Base-by-base conservation (phyloP, 805 yeast genomes). In the Lipomyces kockii region DNA sequence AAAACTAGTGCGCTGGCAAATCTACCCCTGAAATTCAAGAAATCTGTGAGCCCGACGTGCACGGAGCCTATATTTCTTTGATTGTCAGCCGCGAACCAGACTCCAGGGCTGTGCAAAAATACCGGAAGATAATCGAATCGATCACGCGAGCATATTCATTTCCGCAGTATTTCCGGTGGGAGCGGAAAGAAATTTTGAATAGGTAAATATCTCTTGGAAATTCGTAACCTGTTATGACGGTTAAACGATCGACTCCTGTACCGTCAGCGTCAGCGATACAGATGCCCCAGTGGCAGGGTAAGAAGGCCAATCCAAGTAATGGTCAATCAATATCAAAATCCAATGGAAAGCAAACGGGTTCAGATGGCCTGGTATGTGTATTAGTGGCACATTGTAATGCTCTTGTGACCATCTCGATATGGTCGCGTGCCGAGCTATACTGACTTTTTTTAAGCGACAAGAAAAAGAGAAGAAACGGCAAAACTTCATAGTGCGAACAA, bases 401-500 rank as follows among this genome's bases (percentile, higher is more conserved):
- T 2, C 9, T 4, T 11, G 17, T 14, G 14, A 35, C 39, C 14
- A 3, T 35, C 39, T 35, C 12, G 39, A 8, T 14, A 14, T 35
- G 39, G 17, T 35, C 39, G 39, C 39, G 39, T 35, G 39, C 39
- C 39, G 14, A 8, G 39, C 4, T 14, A 35, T 35, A 8, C 49
- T 43, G 49, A 43, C 49, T 43, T 4, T 17, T 11, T 17, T 43
- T 17, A 17, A 43, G 49, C 20, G 68, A 60, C 81, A 80, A 66
- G 89, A 86, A 70, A 76, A 74, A 51, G 90, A 87, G 71, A 85
- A 85, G 80, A 91, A 91, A 80, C 88, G 87, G 71, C 94, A 89
- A 79, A 89, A 93, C 57, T 92, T 95, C 75, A 77, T 92, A 58
- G 91, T 92, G 32, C 86, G 99, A 72, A 89, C 98, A 2, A 82